Evolutionary conservation across 768 basidiomycete species (phyloP), one percentile per base, ranked within the genome.

Genomic region (Tricholoma matsutake): DNA sequence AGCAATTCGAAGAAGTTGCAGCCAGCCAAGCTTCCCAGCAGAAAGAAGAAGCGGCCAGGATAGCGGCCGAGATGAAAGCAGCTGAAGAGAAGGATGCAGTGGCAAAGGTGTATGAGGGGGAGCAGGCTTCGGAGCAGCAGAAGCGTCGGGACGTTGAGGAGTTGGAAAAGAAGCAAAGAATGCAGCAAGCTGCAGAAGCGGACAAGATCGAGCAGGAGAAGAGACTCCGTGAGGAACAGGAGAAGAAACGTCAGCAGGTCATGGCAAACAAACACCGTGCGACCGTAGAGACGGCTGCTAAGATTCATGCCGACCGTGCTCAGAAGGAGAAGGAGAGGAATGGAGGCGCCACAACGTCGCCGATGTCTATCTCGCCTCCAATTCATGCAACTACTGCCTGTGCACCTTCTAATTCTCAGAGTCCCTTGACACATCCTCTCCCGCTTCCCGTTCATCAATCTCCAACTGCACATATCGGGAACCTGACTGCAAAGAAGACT

Each of bases 191-290:
- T 62, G 61, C 59, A 31, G 58, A 54, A 49, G 64, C 56, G 34
- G 51, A 32, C 7, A 35, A 47, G 53, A 58, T 61, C 25, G 57
- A 69, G 22, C 29, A n/a, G 5, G 51, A 53, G 51, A 69, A 69
- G 43, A 68, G 69, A 56, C 68, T 75, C 54, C 58, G 70, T 64
- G 69, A 69, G 57, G 68, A 73, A 34, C 73, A 75, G 52, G 69
- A 69, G 34, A 68, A 66, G 34, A 72, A 67, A 56, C 65, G 74
- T 34, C 67, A 71, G 59, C 66, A 72, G 54, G 57, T 77, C 3
- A 65, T 66, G 58, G 63, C 62, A 13, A 68, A 72, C 53, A 76
- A 75, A 61, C 69, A 66, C 43, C 75, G 67, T 32, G 68, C 67
- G 9, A 71, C 58, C 47, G 49, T 67, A 7, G 71, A 76, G 51